These are phyloP conservation scores for Saccharomycopsis fodiens DNA, from an alignment of 805 yeast genomes.

Conservation along the genomic window DNA sequence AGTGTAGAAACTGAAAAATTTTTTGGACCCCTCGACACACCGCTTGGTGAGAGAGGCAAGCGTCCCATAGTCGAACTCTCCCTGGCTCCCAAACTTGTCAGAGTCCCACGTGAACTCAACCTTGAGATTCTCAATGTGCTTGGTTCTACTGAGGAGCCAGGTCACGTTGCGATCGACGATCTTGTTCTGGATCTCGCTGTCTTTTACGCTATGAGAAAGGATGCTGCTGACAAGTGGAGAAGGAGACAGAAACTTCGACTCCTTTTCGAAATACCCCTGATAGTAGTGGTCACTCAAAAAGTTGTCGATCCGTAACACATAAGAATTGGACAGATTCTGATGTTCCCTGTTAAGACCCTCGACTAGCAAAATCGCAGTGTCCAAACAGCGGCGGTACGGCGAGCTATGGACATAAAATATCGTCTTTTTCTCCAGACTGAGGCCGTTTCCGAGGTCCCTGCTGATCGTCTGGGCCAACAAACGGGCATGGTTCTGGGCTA, in stretches of 20 bases:
- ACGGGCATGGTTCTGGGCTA: slow-evolving; percentile 10
- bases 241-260: neutral
- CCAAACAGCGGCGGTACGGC: slow-evolving; percentile 10
- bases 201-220: neutral
- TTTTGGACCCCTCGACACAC: slow-evolving; percentile 8
- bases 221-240: neutral
- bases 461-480: slow-evolving; percentile 1
- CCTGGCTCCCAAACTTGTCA: slow-evolving; percentile 8
- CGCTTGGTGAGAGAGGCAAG: slow-evolving; percentile 6
- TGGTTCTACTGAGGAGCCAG: neutral
- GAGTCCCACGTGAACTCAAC: slow-evolving; percentile 5
- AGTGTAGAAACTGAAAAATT: slow-evolving; percentile 7
- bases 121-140: neutral
- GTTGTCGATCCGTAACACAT: slow-evolving; percentile 8
- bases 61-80: slow-evolving; percentile 6
- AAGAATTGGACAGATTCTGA: neutral
- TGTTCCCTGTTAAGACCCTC: too few relatives aligned
- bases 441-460: neutral
- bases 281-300: slow-evolving; percentile 11
- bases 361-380: slow-evolving; percentile 4
- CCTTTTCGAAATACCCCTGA: slow-evolving; percentile 2
- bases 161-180: neutral
- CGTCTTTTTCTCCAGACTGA: neutral
- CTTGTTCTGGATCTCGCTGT: neutral
- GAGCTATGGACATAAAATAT: slow-evolving; percentile 9